Percentiles rank a stretch among this genome's conserved stretches.
These are phyloP conservation scores for Coleophoma crateriformis DNA, from an alignment of 2,329 filamentous ascomycete species.

Conservation along the genomic window DNA sequence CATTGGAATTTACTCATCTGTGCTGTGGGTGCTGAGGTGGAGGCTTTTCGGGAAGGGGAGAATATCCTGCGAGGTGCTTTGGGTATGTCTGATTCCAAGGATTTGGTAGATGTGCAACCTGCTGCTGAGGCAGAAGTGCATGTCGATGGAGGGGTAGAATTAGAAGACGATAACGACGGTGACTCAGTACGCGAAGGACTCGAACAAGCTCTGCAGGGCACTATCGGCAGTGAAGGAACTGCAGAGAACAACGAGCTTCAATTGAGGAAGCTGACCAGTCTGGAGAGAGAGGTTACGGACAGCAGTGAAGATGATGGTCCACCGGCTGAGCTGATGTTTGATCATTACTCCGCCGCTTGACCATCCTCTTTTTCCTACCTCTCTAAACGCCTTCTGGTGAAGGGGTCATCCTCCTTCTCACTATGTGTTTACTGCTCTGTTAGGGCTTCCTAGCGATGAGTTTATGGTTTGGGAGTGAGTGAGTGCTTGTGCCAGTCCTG, in stretches of 20 bases:
- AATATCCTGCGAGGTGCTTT: constrained; percentile 42
- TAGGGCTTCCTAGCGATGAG: no score
- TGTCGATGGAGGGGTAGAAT: background rate
- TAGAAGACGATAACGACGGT: no score
- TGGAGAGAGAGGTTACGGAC: background rate
- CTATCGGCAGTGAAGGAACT: no score
- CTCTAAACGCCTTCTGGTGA: no score
- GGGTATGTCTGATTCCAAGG: constrained; percentile 2
- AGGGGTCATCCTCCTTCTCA: no score
- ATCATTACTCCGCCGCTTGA: no score
- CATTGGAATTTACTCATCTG: constrained; percentile 72
- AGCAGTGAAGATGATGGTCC: background rate
- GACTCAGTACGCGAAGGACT: no score
- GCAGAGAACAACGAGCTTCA: background rate
- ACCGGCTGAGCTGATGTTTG: background rate
- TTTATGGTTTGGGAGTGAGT: no score
- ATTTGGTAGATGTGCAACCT: background rate
- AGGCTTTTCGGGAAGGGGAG: constrained; percentile 58
- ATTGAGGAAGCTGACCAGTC: background rate
- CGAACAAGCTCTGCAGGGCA: no score
- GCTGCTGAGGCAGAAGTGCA: background rate
- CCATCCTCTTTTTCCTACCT: no score
- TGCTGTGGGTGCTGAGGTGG: constrained; percentile 68
- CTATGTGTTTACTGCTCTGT: no score
- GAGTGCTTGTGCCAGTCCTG: no score